Evolutionary conservation across 257 asterid genomes (phyloP), one percentile per base, ranked within the genome.

Genomic region (Asclepias syriaca): DNA sequence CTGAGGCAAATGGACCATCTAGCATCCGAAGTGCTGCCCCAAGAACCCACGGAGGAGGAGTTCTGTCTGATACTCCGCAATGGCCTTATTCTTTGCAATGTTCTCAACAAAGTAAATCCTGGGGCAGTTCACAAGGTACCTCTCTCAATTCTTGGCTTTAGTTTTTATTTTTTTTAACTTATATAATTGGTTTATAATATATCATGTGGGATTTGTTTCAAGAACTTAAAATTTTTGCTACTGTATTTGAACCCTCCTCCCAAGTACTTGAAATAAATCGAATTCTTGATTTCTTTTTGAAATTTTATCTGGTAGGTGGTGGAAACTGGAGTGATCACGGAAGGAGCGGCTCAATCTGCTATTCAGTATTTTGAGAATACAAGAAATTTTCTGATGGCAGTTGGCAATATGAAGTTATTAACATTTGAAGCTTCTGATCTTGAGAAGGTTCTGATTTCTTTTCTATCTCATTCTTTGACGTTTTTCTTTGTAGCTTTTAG

Each of bases 71-170:
- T 93, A 3, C 96, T 93, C 66, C 96, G 98, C 84, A 93, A 93
- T 74, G 98, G 98, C 59, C 96, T 90, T 73, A 86, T 93, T 65
- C 95, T 90, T n/a, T 93, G 98, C 95, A 93, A 93, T 37, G 97
- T 93, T 68, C 96, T 93, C 87, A 93, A 93, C 92, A 93, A 86
- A 87, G 89, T 93, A 84, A 89, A 90, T 71, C 96, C 98, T 24
- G 92, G 97, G 0, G 96, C 96, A 18, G 90, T 90, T 80, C 89
- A 77, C 89, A 93, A 93, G 93, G 98, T 40, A 37, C 49, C 6
- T 16, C 2, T 1, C 16, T 18, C 9, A 55, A 22, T n/a, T 5
- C 32, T 22, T 22, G 57, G 16, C 24, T 27, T 34, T 34, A 34
- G 5, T 2, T 34, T 34, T 34, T 34, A 0, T 3, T 34, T 7